Evolutionary conservation across 306 rosid species (phyloP), one percentile per base, ranked within the genome.

Genomic region (Datisca glomerata): DNA sequence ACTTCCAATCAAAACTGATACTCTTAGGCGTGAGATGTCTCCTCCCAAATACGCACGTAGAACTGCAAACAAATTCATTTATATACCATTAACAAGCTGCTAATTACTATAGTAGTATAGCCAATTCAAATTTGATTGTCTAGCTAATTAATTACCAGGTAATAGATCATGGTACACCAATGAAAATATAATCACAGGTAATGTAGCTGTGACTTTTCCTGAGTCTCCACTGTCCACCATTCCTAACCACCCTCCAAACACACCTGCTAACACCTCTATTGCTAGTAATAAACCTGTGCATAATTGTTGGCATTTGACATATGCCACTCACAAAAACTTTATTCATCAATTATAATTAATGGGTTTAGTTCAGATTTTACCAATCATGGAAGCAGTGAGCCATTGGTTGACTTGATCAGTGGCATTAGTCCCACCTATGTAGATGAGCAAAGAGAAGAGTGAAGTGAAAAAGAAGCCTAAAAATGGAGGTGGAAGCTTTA

Each of bases 1-100:
- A 55, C 89, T 68, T 29, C 89, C 89, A 32, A 75, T 55, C 49
- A 82, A 49, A 50, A 82, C 60, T 18, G 85, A 78, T 53, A 65
- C 59, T 63, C 71, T 69, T 49, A 69, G 41, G 17, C 94, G 76
- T 24, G 11, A 46, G 43, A 78, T 63, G 49, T 82, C 89, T 24
- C 79, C 72, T 8, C 72, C 94, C 73, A 78, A 51, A 69, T 82
- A 78, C 57, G 89, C 81, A 56, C 94, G 78, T 40, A 82, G 69
- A 61, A 78, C 94, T 78, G 81, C 70, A 73, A 33, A 8, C 7
- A 28, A 28, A 28, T 6, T 28, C 33, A 28, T 12, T 2, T 12
- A 28, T 12, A 28, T 28, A 28, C 33, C 4, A 12, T 2, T 12
- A 28, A 28, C 33, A 8, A 8, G 1, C 11, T 6, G 33, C 33